A percentile compares a stretch with the other conserved stretches of the same genome.
Conservation (phyloP, 768 basidiomycete species). For the Hysterangium stoloniferum region DNA sequence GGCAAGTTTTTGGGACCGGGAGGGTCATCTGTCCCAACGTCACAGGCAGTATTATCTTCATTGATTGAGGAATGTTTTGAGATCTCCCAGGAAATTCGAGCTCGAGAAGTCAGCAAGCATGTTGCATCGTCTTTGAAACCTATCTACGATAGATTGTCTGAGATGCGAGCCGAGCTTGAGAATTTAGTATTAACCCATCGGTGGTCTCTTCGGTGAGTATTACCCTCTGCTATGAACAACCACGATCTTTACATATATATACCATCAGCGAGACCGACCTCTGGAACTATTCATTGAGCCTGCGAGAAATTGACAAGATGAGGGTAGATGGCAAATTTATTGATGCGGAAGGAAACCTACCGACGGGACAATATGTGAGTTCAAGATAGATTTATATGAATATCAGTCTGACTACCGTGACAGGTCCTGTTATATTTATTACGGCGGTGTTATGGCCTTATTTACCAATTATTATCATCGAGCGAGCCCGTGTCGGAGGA, state of each 20-base stretch:
- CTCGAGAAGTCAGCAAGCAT: conserved; percentile 83
- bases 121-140: conserved; percentile 82
- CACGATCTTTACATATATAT: not conserved
- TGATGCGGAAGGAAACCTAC: conserved; percentile 85
- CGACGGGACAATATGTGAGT: conserved; percentile 90
- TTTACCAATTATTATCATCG: conserved; percentile 87
- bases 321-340: conserved; percentile 95
- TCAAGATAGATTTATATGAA: not conserved
- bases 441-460: conserved; percentile 91
- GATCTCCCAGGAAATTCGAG: conserved; percentile 90
- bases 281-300: conserved; percentile 86
- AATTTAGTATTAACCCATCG: conserved; percentile 89
- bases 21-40: conserved; percentile 74
- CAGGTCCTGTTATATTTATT: conserved; percentile 91
- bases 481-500: conserved; percentile 98
- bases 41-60: conserved; percentile 87
- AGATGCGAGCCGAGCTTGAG: conserved; percentile 84
- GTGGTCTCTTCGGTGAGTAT: conserved; percentile 68
- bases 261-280: conserved; percentile 68
- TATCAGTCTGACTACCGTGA: not conserved
- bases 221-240: not conserved
- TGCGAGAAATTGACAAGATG: conserved; percentile 97
- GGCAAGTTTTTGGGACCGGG: conserved; percentile 93
- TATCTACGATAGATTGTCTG: conserved; percentile 85
- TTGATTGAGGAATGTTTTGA: conserved; percentile 96